Conservation (phyloP, 441 rosid species). For the Mallotus repandus region DNA sequence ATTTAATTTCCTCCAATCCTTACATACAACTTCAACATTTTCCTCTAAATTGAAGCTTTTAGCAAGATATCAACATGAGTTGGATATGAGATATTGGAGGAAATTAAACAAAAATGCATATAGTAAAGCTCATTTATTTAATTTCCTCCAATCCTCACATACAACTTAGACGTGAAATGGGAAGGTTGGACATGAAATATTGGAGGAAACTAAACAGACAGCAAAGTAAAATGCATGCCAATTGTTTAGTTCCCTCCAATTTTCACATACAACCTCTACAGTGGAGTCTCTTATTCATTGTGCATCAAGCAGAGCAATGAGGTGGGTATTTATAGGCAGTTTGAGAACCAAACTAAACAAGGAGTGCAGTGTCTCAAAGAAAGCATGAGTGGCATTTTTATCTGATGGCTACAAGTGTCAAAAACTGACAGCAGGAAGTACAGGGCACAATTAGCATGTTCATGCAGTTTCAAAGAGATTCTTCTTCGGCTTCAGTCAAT, state of each 20-base stretch:
- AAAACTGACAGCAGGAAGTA: no score
- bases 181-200: slow-evolving; percentile 19
- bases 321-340: not conserved
- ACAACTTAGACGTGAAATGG: not conserved
- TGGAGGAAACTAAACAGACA: slow-evolving; percentile 26
- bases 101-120: slow-evolving; percentile 9
- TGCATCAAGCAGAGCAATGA: not conserved
- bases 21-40: not conserved
- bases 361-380: not conserved
- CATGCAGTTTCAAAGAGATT: not conserved
- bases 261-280: slow-evolving; percentile 16
- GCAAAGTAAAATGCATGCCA: not conserved
- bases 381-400: not conserved
- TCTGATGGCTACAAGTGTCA: slow-evolving; percentile 2
- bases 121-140: not conserved
- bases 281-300: not conserved
- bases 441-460: not conserved
- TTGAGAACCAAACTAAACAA: not conserved
- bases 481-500: no score
- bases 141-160: slow-evolving; percentile 5
- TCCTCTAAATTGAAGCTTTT: no score
- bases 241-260: slow-evolving; percentile 26
- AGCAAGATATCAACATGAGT: not conserved
- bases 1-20: slow-evolving; percentile 5
- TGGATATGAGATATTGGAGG: slow-evolving; percentile 10